Percentiles rank a stretch among this genome's conserved stretches.
Conservation (phyloP, 2,329 filamentous ascomycete species). For the Diaporthe nobilis region DNA sequence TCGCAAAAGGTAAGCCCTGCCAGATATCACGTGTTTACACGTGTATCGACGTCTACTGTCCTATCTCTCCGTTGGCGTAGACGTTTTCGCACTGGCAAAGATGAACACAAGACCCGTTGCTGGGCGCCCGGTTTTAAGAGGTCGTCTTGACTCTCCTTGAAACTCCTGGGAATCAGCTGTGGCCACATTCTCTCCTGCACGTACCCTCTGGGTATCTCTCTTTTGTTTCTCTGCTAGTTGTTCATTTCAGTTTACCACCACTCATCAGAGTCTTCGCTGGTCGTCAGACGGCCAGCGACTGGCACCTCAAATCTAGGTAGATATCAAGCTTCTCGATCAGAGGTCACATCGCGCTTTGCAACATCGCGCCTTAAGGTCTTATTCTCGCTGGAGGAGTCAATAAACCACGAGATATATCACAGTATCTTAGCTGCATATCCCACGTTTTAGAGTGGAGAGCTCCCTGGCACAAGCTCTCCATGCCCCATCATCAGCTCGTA, state of each 20-base stretch:
- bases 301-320: conserved; percentile 1
- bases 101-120: conserved; percentile 48
- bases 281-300: not conserved
- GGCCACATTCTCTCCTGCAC: conserved; percentile 45
- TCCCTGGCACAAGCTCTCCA: conserved; percentile 1
- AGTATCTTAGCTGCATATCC: conserved; percentile 20
- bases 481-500: conserved; percentile 5
- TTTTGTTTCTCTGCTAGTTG: not conserved
- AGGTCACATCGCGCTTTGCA: conserved; percentile 19
- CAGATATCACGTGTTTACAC: conserved; percentile 44
- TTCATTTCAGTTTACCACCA: not conserved
- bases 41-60: conserved; percentile 46
- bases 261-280: not conserved
- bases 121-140: conserved; percentile 50
- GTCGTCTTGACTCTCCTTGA: conserved; percentile 50
- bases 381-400: conserved; percentile 22
- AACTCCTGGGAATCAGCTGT: conserved; percentile 51
- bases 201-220: not conserved
- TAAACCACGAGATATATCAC: conserved; percentile 20
- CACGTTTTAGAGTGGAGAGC: conserved; percentile 20
- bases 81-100: conserved; percentile 48
- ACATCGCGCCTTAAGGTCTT: not conserved
- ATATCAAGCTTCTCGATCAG: conserved; percentile 9
- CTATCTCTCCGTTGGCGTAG: conserved; percentile 43
- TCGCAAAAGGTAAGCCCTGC: conserved; percentile 34